Evolutionary conservation across 2,329 filamentous ascomycete species (phyloP).

Genomic region (Trichoderma koningii): DNA sequence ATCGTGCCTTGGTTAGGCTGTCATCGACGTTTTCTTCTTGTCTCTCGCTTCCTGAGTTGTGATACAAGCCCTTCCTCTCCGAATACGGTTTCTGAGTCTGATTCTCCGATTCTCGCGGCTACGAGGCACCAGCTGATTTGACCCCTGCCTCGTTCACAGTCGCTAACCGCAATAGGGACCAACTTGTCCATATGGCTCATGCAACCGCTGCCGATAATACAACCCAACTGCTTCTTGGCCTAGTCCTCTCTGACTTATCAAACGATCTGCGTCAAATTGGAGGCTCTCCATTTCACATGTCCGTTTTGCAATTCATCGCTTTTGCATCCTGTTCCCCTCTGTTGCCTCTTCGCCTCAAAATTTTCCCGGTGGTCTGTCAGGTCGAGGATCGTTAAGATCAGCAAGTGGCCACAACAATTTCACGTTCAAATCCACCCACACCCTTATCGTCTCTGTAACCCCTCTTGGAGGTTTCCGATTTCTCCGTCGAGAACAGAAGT

Average conservation of each 20-base stretch:
- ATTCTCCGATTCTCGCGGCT: neutral
- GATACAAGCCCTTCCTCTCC: no score
- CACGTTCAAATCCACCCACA: neutral
- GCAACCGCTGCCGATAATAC: neutral
- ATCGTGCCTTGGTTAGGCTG: neutral
- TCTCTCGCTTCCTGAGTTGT: neutral
- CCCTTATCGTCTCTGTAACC: no score
- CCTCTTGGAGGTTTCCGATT: neutral
- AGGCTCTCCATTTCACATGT: slow-evolving; percentile 11
- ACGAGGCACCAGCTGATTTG: neutral
- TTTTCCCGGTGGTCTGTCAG: neutral
- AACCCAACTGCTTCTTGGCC: neutral
- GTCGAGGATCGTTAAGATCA: neutral
- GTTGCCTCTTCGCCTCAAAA: neutral
- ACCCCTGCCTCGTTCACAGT: neutral
- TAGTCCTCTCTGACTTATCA: neutral
- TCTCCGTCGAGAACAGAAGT: neutral
- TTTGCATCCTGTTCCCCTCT: neutral
- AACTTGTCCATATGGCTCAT: neutral
- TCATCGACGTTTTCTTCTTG: no score
- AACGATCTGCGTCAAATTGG: neutral
- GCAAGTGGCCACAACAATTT: slow-evolving; percentile 14
- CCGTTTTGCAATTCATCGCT: neutral
- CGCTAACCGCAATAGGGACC: slow-evolving; percentile 5
- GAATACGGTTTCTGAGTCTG: neutral